Conservation (phyloP, 345 rosid species). For the Boechera stricta region DNA sequence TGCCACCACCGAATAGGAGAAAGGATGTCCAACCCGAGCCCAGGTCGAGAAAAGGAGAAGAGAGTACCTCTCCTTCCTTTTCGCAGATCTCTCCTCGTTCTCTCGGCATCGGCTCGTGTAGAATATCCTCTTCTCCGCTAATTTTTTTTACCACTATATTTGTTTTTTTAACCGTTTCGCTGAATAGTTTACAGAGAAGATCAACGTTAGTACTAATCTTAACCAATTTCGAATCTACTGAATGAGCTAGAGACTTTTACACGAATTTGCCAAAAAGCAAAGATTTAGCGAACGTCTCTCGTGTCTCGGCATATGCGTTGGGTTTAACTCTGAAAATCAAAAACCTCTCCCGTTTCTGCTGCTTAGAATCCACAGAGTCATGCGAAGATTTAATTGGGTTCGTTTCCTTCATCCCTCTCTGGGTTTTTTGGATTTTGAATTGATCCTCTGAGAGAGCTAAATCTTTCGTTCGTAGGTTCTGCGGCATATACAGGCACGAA, state of each 20-base stretch:
- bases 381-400: constrained; percentile 67
- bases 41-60: too few species aligned
- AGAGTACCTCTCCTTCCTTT: too few species aligned
- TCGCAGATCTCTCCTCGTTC: too few species aligned
- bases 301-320: constrained; percentile 5
- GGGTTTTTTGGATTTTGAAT: not conserved
- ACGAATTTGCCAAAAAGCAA: not conserved
- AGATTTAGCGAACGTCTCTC: constrained; percentile 14
- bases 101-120: too few species aligned
- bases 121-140: too few species aligned
- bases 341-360: constrained; percentile 17
- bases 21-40: too few species aligned
- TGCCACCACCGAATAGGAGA: too few species aligned
- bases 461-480: constrained; percentile 48
- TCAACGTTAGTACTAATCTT: too few species aligned
- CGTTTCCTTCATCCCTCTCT: constrained; percentile 13
- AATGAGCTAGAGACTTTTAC: not conserved
- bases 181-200: too few species aligned
- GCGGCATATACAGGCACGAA: constrained; percentile 51
- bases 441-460: not conserved
- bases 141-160: too few species aligned
- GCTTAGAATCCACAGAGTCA: constrained; percentile 10
- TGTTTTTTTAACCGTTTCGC: too few species aligned
- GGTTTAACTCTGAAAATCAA: constrained; percentile 29
- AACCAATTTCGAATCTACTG: constrained; percentile 5